phyloP scores from a whole-genome alignment of 2,329 filamentous ascomycete genomes.

The Neonectria faginata region DNA sequence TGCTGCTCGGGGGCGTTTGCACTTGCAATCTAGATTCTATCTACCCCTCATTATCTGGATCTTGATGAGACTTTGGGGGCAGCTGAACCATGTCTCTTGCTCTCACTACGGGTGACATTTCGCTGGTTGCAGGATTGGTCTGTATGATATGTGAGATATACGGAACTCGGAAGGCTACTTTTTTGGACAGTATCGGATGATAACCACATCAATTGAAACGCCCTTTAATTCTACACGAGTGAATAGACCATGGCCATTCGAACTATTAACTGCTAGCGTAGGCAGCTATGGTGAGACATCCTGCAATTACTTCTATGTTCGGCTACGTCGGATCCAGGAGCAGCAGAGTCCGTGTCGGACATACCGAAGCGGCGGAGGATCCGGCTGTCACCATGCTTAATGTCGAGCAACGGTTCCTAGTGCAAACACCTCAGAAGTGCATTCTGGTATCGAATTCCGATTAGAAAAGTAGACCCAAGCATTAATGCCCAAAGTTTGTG shows the following conservation, averaged over 20 bases:
- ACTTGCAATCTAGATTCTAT: conserved; percentile 11
- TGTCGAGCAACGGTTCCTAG: neutral
- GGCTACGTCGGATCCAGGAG: neutral
- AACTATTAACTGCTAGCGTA: neutral
- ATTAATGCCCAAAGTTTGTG: neutral
- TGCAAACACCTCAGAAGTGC: neutral
- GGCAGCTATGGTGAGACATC: neutral
- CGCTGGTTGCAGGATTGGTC: neutral
- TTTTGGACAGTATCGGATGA: neutral
- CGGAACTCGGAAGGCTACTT: neutral
- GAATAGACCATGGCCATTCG: neutral
- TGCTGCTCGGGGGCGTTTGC: conserved; percentile 5
- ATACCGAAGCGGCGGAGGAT: neutral
- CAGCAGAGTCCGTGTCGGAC: neutral
- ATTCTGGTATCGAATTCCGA: neutral
- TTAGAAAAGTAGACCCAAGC: neutral
- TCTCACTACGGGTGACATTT: neutral
- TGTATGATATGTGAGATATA: conserved; percentile 3
- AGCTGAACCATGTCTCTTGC: too few relatives aligned
- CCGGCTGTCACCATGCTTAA: neutral
- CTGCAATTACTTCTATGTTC: neutral
- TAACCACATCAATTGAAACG: neutral
- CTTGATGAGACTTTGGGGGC: conserved; percentile 6
- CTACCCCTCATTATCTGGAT: conserved; percentile 2
- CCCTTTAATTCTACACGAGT: neutral